These are phyloP conservation scores for Fusarium sp. DNA, from an alignment of 2,329 filamentous ascomycete species.

Conservation along the genomic window DNA sequence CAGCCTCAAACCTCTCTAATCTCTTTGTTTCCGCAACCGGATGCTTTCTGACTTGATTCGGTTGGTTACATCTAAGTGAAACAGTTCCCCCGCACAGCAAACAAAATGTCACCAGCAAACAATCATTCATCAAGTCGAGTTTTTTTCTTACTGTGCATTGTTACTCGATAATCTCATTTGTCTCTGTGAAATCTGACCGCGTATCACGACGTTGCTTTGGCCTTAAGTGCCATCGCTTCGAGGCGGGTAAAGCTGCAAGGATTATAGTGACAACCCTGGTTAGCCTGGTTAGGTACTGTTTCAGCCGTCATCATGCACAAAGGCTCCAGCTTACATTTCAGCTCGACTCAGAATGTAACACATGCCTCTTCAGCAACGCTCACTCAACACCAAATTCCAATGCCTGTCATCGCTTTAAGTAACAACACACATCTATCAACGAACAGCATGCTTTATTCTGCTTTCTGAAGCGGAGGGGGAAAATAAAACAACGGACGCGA, in stretches of 20 bases:
- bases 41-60: neutral
- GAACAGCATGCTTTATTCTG: no score
- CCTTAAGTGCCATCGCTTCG: neutral
- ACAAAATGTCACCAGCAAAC: conserved; percentile 14
- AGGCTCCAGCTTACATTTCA: neutral
- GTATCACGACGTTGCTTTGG: conserved; percentile 32
- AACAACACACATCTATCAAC: neutral
- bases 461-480: no score
- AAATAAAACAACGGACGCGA: neutral
- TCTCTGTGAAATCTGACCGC: conserved; percentile 4
- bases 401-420: neutral
- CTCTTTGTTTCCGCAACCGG: neutral
- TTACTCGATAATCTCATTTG: conserved; percentile 19
- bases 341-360: conserved; percentile 1
- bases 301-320: neutral
- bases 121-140: neutral
- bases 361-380: neutral
- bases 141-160: neutral
- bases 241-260: neutral
- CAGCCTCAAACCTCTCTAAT: conserved; percentile 3
- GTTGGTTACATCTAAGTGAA: conserved; percentile 28
- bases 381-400: neutral
- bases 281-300: neutral
- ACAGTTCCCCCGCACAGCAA: conserved; percentile 16
- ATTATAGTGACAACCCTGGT: neutral